Percentiles rank a stretch among this genome's conserved stretches.
Conservation (phyloP, 345 rosid species). For the Aurinia saxatilis region DNA sequence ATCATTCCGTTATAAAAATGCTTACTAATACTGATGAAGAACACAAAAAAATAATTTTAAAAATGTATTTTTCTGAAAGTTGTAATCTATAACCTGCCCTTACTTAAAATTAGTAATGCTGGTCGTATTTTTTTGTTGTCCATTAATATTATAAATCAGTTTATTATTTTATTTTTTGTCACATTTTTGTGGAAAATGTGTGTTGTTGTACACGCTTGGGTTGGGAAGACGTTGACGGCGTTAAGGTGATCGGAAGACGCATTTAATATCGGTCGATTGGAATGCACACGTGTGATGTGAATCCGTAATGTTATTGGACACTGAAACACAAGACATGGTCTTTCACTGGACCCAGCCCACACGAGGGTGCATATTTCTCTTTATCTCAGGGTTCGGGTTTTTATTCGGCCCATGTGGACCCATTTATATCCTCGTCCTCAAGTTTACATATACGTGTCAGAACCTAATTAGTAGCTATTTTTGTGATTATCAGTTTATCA, state of each 20-base stretch:
- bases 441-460: not conserved
- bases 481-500: no score
- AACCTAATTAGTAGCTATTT: no score
- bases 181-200: not conserved
- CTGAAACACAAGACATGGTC: not conserved
- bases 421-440: constrained; percentile 15
- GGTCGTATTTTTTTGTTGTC: no score
- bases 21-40: no score
- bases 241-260: constrained; percentile 1
- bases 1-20: no score
- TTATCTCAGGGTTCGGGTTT: not conserved
- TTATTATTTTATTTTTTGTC: not conserved
- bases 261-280: not conserved
- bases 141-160: no score
- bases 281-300: constrained; percentile 15
- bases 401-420: constrained; percentile 22
- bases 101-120: no score
- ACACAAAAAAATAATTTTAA: no score
- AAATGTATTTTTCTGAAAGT: no score
- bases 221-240: not conserved
- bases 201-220: not conserved
- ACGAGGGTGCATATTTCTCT: constrained; percentile 21
- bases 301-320: not conserved
- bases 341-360: constrained; percentile 22
- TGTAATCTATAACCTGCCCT: no score